Percentiles rank a stretch among this genome's conserved stretches.
Evolutionary conservation across 23 red algal genomes (phyloP).

Genomic region (Agarophyton chilense): DNA sequence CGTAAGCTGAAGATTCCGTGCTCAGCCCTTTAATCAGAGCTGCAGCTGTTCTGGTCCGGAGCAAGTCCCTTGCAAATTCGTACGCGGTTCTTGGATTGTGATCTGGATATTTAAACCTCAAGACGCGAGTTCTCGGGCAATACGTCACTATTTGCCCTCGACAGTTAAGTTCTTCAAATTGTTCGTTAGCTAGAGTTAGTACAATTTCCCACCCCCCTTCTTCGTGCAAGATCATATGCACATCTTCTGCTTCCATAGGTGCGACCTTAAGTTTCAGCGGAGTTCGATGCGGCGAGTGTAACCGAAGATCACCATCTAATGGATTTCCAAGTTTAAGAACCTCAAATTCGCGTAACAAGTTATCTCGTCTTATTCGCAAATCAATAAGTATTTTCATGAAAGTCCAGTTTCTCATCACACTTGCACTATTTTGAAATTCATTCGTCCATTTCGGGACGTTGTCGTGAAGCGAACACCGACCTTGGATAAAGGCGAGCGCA

Average conservation of each 20-base stretch:
- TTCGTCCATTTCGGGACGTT: not conserved
- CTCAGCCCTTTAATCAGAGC: conserved; percentile 26
- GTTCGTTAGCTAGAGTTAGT: conserved; percentile 67
- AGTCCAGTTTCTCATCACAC: conserved; percentile 44
- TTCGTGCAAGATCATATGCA: conserved; percentile 27
- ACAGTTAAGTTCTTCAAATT: conserved; percentile 50
- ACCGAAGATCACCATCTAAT: conserved; percentile 28
- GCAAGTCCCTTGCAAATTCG: conserved; percentile 19
- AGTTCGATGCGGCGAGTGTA: conserved; percentile 29
- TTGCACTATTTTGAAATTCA: conserved; percentile 3
- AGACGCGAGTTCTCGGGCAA: not conserved
- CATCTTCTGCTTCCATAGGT: conserved; percentile 43
- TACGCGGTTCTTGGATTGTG: not conserved
- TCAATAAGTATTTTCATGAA: conserved; percentile 18
- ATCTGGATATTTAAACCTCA: conserved; percentile 41
- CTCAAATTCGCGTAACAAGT: conserved; percentile 38
- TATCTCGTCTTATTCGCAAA: conserved; percentile 34
- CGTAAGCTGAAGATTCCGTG: conserved; percentile 8
- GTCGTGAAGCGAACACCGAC: not conserved
- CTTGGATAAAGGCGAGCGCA: conserved; percentile 47
- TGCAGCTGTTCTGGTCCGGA: conserved; percentile 40
- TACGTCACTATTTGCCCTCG: conserved; percentile 20
- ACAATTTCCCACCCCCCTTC: conserved; percentile 52
- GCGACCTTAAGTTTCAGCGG: conserved; percentile 39
- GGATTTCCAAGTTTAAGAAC: not conserved